Conservation (phyloP, 805 yeast genomes). For the Monosporozyma solicola region DNA sequence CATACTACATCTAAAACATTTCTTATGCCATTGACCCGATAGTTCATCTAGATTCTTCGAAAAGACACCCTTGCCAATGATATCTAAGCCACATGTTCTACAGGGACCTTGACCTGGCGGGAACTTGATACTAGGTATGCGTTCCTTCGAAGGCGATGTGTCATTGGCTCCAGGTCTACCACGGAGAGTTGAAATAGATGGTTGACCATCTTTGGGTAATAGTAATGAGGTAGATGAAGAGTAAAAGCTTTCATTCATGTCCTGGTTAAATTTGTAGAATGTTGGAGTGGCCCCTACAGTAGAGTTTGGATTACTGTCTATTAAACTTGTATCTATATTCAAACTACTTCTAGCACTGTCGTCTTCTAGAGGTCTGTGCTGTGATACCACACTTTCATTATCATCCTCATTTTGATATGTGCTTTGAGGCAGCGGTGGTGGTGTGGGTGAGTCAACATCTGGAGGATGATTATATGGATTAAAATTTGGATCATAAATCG, state of each 20-base stretch:
- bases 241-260: not conserved
- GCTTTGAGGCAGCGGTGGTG: not conserved
- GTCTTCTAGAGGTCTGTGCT: not conserved
- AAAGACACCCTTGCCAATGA: constrained; percentile 59
- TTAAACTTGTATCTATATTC: constrained; percentile 8
- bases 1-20: constrained; percentile 69
- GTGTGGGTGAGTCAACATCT: not conserved
- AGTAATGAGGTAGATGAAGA: constrained; percentile 1
- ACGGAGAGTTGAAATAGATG: not conserved
- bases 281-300: constrained; percentile 12
- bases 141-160: not conserved
- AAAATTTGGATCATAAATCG: constrained; percentile 1
- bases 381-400: not conserved
- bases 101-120: constrained; percentile 75
- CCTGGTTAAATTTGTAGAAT: constrained; percentile 15
- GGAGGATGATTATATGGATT: not conserved
- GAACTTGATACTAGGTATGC: constrained; percentile 12
- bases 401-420: not conserved
- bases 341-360: not conserved
- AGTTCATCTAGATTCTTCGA: constrained; percentile 64
- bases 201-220: not conserved
- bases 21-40: constrained; percentile 91
- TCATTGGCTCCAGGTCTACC: not conserved
- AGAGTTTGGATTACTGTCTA: not conserved
- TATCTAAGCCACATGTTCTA: constrained; percentile 53